Evolutionary conservation across 164 flowering plant genomes (phyloP), one percentile per base, ranked within the genome.

Genomic region (Vitis amurensis): DNA sequence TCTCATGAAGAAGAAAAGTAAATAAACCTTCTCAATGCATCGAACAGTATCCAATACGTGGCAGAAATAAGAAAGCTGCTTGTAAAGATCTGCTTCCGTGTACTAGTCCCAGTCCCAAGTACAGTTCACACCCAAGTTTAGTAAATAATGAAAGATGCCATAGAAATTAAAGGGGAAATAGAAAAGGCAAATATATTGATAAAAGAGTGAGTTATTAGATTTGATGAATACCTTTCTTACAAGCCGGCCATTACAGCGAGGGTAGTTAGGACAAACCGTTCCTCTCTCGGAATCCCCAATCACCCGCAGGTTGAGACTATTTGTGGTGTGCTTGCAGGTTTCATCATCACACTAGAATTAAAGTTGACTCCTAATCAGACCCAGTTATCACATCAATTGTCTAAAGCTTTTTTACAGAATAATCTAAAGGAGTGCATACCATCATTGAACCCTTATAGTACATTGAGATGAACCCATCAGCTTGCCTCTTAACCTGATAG

Each of bases 241-340:
- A 23, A 96, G 97, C 66, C 75, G 94, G 8, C 99, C 99, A 68
- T 86, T 89, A 65, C 99, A 96, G 44, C 77, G 91, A 55, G 99
- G 99, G 69, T 91, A 91, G 78, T 93, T 91, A 51, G 98, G 97
- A 74, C 99, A 96, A 68, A 90, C 80, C 1, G 91, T 89, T 74
- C 99, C 99, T 76, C 84, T 89, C 73, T 88, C 97, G 50, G 91
- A 83, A 71, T 91, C 97, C 58, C 97, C 97, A 60, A 90, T 55
- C 67, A 88, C 83, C 61, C 91, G 84, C 75, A 96, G 71, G 78
- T 88, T 93, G 59, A 87, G 78, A 70, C 88, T 72, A 0, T 97
- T 86, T 14, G 97, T 93, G 2, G 91, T 78, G 77, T 82, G 80
- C 69, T 93, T 91, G 89, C 99, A 96, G 50, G 91, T 88, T 77